phyloP scores from a whole-genome alignment of 225 moss, liverwort and hornwort species.

The Asterella californica region DNA sequence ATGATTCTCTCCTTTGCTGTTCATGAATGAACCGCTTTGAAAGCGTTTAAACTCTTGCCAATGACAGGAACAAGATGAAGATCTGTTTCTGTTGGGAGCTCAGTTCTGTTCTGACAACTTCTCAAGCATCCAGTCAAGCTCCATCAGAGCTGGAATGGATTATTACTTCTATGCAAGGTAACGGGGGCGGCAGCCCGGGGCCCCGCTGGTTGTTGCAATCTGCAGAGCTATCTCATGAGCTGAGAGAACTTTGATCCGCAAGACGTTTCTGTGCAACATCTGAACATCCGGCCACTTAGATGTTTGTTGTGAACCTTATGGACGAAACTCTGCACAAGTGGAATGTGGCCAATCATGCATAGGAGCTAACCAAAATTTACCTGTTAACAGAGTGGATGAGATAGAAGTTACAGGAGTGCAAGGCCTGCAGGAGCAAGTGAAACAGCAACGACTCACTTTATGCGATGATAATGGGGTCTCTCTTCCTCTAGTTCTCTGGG shows the following conservation, averaged over 20 bases:
- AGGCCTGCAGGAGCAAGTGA: conserved; percentile 36
- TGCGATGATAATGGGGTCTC: conserved; percentile 47
- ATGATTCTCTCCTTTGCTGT: background rate
- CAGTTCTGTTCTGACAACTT: conserved; percentile 54
- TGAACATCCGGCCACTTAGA: no score
- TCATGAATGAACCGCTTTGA: conserved; percentile 1
- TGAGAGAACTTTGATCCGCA: background rate
- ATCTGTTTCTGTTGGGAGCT: conserved; percentile 44
- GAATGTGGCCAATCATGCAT: background rate
- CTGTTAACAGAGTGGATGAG: conserved; percentile 36
- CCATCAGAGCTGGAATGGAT: conserved; percentile 36
- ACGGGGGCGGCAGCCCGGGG: background rate
- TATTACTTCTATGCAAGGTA: conserved; percentile 54
- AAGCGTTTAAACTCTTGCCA: no score
- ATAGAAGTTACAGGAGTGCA: conserved; percentile 26
- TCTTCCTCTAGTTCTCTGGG: conserved; percentile 46
- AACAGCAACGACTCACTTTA: conserved; percentile 39
- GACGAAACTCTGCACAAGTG: background rate
- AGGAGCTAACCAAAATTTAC: background rate
- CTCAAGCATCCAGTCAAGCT: conserved; percentile 40
- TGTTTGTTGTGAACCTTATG: background rate
- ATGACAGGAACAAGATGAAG: conserved; percentile 51
- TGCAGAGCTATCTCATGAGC: background rate
- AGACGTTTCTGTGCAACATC: no score
- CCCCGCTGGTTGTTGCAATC: background rate